Evolutionary conservation across 1,139 yeast genomes (phyloP), one percentile per base, ranked within the genome.

Genomic region (Saccharomyces hybrid): DNA sequence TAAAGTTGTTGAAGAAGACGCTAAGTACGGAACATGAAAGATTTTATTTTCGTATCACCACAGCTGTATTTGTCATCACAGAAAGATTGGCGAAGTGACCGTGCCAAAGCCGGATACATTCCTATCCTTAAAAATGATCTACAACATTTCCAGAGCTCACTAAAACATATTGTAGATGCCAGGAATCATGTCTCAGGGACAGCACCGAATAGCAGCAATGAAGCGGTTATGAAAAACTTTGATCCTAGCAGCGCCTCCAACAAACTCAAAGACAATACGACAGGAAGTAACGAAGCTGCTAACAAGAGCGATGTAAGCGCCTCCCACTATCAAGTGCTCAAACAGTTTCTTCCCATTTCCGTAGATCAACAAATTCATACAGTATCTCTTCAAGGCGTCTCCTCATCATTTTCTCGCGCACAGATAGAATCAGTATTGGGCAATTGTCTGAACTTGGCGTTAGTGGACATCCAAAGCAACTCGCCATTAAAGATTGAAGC

Each of bases 111-210:
- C 1, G 69, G 69, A 1, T 66, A 52, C 52, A 57, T 67, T 8
- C 70, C 70, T 2, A 63, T 67, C 32, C 53, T 67, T 47, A 60
- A 59, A 54, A 55, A 63, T 29, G 70, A 66, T 53, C 32, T 66
- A 24, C 49, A 55, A 12, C 59, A 55, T 42, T 60, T 66, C 47
- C 56, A 64, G 50, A 53, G 58, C 24, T 55, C 64, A n/a, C 49
- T 63, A 48, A 46, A 52, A 34, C 44, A 38, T 4, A 38, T 38
- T 3, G 44, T 38, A 3, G 24, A 38, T 9, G 26, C 44, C 24
- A 38, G 44, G 19, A 38, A 38, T 11, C 19, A 12, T 24, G 11
- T 38, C 19, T 19, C 44, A 38, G 44, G n/a, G 11, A 7, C 44
- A 26, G 16, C 5, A 32, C 19, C 12, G 19, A 26, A 9, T 12